A percentile compares a stretch with the other conserved stretches of the same genome.
These are phyloP conservation scores for Hyphopichia buzzinii DNA, from an alignment of 1,139 yeast species.

Conservation along the genomic window DNA sequence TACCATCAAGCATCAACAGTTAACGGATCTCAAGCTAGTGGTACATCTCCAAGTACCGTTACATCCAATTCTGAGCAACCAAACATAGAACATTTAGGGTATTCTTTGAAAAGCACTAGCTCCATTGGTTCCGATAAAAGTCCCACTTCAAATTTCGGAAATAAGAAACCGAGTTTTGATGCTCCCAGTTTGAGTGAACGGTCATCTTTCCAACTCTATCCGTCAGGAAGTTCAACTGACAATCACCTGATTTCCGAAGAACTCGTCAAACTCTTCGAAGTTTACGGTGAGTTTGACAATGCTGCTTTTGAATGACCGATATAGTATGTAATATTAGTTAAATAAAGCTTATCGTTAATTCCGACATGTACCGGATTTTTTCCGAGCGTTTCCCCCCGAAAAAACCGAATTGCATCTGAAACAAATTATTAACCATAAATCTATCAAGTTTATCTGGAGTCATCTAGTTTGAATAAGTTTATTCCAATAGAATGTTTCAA, in stretches of 20 bases:
- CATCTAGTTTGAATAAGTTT: no score
- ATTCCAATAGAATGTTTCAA: no score
- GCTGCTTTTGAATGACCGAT: not conserved
- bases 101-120: not conserved
- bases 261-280: slow-evolving; percentile 35
- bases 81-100: not conserved
- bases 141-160: not conserved
- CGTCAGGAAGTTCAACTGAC: slow-evolving; percentile 3
- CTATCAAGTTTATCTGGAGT: no score
- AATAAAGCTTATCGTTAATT: no score
- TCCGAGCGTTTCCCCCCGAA: no score
- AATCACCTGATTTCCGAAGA: slow-evolving; percentile 29
- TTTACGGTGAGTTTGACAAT: slow-evolving; percentile 29
- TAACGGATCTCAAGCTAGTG: not conserved
- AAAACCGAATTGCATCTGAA: no score
- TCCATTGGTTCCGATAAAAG: slow-evolving; percentile 1
- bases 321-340: no score
- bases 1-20: not conserved
- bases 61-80: not conserved
- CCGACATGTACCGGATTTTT: no score
- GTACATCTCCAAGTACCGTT: not conserved
- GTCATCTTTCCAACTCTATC: slow-evolving; percentile 1
- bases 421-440: no score
- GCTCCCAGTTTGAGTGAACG: not conserved
- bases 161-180: not conserved